Percentiles rank a stretch among this genome's conserved stretches.
These are phyloP conservation scores for Pichia inconspicua DNA, from an alignment of 1,139 yeast genomes.

Conservation along the genomic window DNA sequence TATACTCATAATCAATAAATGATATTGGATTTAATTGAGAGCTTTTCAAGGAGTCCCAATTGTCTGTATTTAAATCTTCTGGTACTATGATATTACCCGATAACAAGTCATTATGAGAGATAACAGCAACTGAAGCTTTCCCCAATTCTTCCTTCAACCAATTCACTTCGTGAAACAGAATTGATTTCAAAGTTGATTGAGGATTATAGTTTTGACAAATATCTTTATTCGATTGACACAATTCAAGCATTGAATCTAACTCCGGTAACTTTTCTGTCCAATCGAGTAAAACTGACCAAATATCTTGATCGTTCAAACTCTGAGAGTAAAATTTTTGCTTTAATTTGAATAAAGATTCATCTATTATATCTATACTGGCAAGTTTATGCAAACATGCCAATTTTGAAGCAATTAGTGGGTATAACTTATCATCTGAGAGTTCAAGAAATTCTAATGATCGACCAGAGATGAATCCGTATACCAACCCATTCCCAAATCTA, in stretches of 20 bases:
- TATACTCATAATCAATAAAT: conserved; percentile 76
- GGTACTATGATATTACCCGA: conserved; percentile 69
- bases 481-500: conserved; percentile 63
- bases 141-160: conserved; percentile 46
- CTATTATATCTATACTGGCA: conserved; percentile 39
- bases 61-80: neutral
- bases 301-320: conserved; percentile 25
- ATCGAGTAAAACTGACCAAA: conserved; percentile 54
- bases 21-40: conserved; percentile 23
- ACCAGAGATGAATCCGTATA: conserved; percentile 66
- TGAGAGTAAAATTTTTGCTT: conserved; percentile 29
- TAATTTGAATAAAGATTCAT: conserved; percentile 42
- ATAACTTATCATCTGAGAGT: conserved; percentile 39
- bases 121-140: conserved; percentile 45
- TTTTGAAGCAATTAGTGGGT: conserved; percentile 55
- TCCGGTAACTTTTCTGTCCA: conserved; percentile 60
- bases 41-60: neutral
- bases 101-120: conserved; percentile 65
- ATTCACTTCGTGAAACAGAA: conserved; percentile 40
- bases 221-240: conserved; percentile 34
- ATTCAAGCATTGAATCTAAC: conserved; percentile 35
- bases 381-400: conserved; percentile 66
- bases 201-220: conserved; percentile 15
- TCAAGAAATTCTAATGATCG: conserved; percentile 53
- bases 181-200: conserved; percentile 23